Base-by-base conservation (phyloP, 2,329 filamentous ascomycete genomes). In the Myrmaecium sp. region DNA sequence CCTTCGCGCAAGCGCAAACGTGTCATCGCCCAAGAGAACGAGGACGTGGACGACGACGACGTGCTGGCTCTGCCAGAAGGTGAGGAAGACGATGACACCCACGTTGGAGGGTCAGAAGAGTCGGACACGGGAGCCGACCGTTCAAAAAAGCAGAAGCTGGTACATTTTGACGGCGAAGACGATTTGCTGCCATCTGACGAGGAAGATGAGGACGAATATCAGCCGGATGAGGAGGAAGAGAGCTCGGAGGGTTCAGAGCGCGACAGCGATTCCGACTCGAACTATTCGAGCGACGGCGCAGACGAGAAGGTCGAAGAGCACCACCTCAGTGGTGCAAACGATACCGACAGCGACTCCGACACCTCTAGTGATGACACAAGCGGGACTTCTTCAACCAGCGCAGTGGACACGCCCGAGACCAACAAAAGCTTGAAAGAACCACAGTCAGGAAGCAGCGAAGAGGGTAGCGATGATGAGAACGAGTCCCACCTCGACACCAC, bases 1-100 rank as follows among this genome's bases (percentile, higher is more conserved):
- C 78, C 79, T 1, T 74, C 82, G 1, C 64, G 74, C 34, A 91
- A 89, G 46, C 66, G 67, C 39, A 18, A 20, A 32, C 10, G 9
- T 26, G n/a, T 10, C 5, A 8, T 26, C 40, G 42, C 6, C 52
- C 60, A n/a, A 56, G 56, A 4, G 54, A 57, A n/a, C 42, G 52
- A 4, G 44, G 21, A 37, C 40, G 8, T 36, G 43, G 28, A 38
- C 13, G 27, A 44, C 5, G 54, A 39, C 36, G 39, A 41, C 32
- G 36, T 41, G 20, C 15, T 40, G 37, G 7, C 43, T 34, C 12
- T 17, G 1, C 21, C 27, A 13, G n/a, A 26, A 5, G 35, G 28
- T 14, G 30, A 31, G n/a, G 30, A 35, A 23, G 37, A 33, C 3
- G 32, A 36, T 4, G 36, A 32, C 4, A 6, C 27, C 3, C 37